These are phyloP conservation scores for Cavenderia fasciculata DNA, from an alignment of 78 protist genomes.

Conservation along the genomic window DNA sequence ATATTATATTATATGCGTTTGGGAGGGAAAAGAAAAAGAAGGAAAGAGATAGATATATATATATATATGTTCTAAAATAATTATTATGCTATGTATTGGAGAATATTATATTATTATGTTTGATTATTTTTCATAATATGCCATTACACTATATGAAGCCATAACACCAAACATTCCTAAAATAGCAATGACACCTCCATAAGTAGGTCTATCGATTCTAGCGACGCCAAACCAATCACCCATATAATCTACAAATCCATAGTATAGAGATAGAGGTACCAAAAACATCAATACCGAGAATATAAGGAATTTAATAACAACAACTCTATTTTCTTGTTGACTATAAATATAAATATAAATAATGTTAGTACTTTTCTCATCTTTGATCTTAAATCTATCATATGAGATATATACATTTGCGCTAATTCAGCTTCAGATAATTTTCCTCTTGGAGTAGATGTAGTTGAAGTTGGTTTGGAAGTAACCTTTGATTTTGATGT, in stretches of 20 bases:
- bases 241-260: background rate
- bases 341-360: background rate
- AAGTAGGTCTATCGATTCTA: slow-evolving; percentile 41
- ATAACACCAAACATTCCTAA: slow-evolving; percentile 17
- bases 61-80: no score
- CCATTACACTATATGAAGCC: slow-evolving; percentile 56
- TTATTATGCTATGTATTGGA: background rate
- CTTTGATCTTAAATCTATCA: background rate
- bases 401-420: background rate
- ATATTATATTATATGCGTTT: no score
- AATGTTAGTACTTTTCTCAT: background rate
- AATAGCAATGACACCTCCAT: slow-evolving; percentile 44
- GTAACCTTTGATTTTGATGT: no score
- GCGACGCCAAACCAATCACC: slow-evolving; percentile 42
- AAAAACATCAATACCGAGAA: slow-evolving; percentile 49
- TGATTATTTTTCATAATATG: slow-evolving; percentile 42
- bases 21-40: no score
- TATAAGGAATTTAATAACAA: slow-evolving; percentile 35
- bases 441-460: background rate
- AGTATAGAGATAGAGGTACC: slow-evolving; percentile 21
- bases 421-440: background rate
- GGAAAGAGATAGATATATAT: no score
- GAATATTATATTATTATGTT: background rate
- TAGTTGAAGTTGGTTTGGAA: background rate
- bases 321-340: slow-evolving; percentile 28